phyloP scores from a whole-genome alignment of 306 rosid genomes.

The Prunus mongolica region DNA sequence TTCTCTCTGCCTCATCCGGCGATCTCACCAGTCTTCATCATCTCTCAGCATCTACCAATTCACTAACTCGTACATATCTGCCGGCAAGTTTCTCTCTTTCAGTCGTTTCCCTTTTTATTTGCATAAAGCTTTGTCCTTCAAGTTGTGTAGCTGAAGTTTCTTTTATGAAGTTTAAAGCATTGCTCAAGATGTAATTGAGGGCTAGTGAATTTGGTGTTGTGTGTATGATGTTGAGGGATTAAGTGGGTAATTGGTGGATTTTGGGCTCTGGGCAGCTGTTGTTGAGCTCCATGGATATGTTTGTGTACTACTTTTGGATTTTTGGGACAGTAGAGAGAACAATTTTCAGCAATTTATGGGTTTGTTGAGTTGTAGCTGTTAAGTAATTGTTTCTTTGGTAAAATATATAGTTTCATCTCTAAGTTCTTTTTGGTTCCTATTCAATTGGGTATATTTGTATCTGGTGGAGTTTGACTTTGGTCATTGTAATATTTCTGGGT shows the following conservation, averaged over 20 bases:
- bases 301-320: conserved; percentile 44
- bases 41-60: neutral
- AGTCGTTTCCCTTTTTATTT: neutral
- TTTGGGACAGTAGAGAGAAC: conserved; percentile 22
- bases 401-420: neutral
- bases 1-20: conserved; percentile 6
- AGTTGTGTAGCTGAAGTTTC: neutral
- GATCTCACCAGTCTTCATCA: neutral
- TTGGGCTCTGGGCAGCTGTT: conserved; percentile 47
- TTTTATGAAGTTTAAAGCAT: neutral
- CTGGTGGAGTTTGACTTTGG: conserved; percentile 4
- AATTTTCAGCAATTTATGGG: neutral
- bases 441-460: conserved; percentile 19
- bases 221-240: neutral
- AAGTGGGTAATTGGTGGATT: conserved; percentile 13
- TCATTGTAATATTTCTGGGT: neutral
- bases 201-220: neutral
- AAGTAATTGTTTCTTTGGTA: conserved; percentile 21
- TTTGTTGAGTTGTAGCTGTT: neutral
- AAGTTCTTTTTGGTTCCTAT: neutral
- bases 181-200: neutral
- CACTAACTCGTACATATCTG: too few species aligned
- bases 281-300: conserved; percentile 50
- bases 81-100: conserved; percentile 8
- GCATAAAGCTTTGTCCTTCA: neutral